Conservation (phyloP, 768 basidiomycete species). For the Suillus subaureus region DNA sequence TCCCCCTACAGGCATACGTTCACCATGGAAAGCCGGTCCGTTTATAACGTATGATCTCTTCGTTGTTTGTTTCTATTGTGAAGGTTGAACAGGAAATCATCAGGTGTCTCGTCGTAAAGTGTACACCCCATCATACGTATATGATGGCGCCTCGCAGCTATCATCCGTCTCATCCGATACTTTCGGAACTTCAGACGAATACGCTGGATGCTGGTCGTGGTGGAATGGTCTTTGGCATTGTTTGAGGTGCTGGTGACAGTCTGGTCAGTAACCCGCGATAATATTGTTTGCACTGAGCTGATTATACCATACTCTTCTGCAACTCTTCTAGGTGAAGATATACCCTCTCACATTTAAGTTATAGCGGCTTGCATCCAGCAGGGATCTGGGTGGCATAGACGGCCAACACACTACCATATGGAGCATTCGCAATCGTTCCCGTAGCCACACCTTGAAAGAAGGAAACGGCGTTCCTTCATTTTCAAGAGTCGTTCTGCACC, state of each 20-base stretch:
- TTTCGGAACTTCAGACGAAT: conserved; percentile 19
- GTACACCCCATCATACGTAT: conserved; percentile 18
- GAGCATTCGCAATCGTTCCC: background rate
- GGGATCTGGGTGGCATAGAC: background rate
- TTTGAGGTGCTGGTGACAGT: conserved; percentile 28
- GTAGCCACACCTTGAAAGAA: background rate
- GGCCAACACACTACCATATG: background rate
- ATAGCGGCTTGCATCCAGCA: background rate
- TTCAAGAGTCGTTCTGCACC: background rate
- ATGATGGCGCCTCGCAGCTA: conserved; percentile 26
- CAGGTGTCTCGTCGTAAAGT: conserved; percentile 15
- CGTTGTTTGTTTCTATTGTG: background rate
- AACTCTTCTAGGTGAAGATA: background rate
- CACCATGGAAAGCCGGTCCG: conserved; percentile 8
- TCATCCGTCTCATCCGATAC: conserved; percentile 28
- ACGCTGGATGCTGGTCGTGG: conserved; percentile 23
- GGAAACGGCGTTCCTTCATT: background rate
- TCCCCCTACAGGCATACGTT: background rate
- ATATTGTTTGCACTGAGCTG: background rate
- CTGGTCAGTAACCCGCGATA: background rate
- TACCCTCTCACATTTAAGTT: background rate
- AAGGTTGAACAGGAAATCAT: background rate
- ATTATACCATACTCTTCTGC: background rate
- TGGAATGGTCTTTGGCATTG: conserved; percentile 20
- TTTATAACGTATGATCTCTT: conserved; percentile 15